Conservation (phyloP, 495 filamentous ascomycete genomes). For the Penicillium egyptiacum region DNA sequence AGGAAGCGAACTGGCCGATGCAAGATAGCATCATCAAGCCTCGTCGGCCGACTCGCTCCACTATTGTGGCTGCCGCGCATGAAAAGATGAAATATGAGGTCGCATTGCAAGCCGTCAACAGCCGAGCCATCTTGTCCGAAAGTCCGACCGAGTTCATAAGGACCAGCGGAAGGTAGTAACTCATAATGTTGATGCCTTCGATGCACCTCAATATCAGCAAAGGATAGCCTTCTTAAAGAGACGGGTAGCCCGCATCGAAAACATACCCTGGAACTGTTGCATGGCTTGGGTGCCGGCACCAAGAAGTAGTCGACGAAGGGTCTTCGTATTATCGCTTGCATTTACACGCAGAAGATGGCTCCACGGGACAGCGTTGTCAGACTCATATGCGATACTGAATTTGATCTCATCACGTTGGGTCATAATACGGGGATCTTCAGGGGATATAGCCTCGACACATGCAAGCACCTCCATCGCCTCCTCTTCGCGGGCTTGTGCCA, state of each 20-base stretch:
- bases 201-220: too few species aligned
- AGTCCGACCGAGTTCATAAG: conserved; percentile 52
- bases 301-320: conserved; percentile 50
- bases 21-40: conserved; percentile 53
- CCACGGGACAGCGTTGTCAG: conserved; percentile 48
- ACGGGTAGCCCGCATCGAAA: too few species aligned
- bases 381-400: conserved; percentile 49
- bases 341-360: conserved; percentile 43
- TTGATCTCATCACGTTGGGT: conserved; percentile 50
- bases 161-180: conserved; percentile 51
- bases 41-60: conserved; percentile 52
- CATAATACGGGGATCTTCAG: conserved; percentile 48
- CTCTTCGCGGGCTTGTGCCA: conserved; percentile 42
- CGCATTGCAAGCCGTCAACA: conserved; percentile 52
- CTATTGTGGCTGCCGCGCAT: conserved; percentile 41
- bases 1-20: conserved; percentile 48
- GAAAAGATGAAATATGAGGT: conserved; percentile 52
- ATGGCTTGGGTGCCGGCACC: conserved; percentile 54
- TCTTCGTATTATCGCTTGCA: conserved; percentile 38
- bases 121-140: conserved; percentile 44
- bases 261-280: conserved; percentile 43
- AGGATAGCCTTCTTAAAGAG: too few species aligned
- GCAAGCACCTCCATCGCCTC: conserved; percentile 51
- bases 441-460: conserved; percentile 44
- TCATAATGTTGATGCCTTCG: conserved; percentile 49